Conservation (phyloP, 192 early-diverging fungal species). For the Backusella liffmaniae region DNA sequence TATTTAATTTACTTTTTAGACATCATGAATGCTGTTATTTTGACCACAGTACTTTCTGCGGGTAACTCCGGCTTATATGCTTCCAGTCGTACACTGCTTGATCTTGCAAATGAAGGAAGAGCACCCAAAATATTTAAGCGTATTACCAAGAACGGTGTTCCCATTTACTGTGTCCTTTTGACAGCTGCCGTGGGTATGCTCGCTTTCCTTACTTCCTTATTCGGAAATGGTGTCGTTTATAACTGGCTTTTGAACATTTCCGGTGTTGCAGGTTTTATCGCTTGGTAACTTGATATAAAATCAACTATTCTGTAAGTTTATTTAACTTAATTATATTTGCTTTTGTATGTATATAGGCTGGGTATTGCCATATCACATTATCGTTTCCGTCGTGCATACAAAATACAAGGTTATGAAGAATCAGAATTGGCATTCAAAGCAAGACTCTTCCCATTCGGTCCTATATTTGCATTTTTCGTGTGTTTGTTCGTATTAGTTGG, state of each 20-base stretch:
- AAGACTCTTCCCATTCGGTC: constrained; percentile 71
- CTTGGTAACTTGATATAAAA: constrained; percentile 53
- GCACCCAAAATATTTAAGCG: constrained; percentile 57
- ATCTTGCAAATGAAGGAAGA: constrained; percentile 58
- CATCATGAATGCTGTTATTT: constrained; percentile 68
- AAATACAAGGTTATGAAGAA: constrained; percentile 63
- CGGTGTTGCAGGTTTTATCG: constrained; percentile 64
- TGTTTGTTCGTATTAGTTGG: constrained; percentile 60
- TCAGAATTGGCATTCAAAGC: constrained; percentile 70
- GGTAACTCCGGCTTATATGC: constrained; percentile 77
- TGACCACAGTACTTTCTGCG: constrained; percentile 69
- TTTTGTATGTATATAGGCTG: constrained; percentile 20
- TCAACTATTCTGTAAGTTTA: background rate
- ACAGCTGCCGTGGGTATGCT: constrained; percentile 57
- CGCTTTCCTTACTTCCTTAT: constrained; percentile 57
- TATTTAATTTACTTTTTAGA: too few species aligned
- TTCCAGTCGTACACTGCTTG: constrained; percentile 60
- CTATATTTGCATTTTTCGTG: constrained; percentile 61
- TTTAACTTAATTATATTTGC: background rate
- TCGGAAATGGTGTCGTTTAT: constrained; percentile 59
- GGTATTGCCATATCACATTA: constrained; percentile 82
- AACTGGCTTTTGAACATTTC: constrained; percentile 61
- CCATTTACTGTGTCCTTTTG: constrained; percentile 54
- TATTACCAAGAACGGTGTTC: constrained; percentile 56
- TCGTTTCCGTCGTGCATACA: constrained; percentile 81